phyloP scores from a whole-genome alignment of 768 basidiomycete species.

The Naganishia antarctica region DNA sequence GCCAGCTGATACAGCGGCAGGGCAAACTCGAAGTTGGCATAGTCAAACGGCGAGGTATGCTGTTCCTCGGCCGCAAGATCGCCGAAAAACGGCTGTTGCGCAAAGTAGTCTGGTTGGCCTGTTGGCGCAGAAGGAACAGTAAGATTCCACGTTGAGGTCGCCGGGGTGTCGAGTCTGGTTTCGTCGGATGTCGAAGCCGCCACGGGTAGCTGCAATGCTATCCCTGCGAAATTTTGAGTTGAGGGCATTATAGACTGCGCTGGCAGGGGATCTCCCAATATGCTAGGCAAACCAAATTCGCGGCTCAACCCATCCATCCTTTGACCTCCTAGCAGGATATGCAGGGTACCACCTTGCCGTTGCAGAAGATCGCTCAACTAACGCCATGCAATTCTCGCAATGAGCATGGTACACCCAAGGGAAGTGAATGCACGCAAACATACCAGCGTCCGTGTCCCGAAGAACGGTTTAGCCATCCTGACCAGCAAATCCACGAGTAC shows the following conservation, averaged over 20 bases:
- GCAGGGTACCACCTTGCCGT: not conserved
- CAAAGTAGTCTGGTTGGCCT: not conserved
- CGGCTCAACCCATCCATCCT: not conserved
- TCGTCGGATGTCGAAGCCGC: not conserved
- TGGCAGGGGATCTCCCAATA: not conserved
- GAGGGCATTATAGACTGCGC: not conserved
- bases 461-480: constrained; percentile 1
- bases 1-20: constrained; percentile 1
- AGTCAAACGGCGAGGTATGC: constrained; percentile 3
- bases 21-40: not conserved
- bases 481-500: constrained; percentile 1
- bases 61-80: not conserved
- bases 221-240: not conserved
- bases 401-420: constrained; percentile 9
- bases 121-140: not conserved
- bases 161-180: not conserved
- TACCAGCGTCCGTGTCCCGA: constrained; percentile 3
- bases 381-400: not conserved
- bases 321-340: not conserved
- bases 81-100: not conserved
- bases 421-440: not conserved
- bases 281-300: not conserved
- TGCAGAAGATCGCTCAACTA: not conserved
- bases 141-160: constrained; percentile 5
- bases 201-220: constrained; percentile 1